Base-by-base conservation (phyloP, 2,329 filamentous ascomycete genomes). In the Colletotrichum tanaceti region DNA sequence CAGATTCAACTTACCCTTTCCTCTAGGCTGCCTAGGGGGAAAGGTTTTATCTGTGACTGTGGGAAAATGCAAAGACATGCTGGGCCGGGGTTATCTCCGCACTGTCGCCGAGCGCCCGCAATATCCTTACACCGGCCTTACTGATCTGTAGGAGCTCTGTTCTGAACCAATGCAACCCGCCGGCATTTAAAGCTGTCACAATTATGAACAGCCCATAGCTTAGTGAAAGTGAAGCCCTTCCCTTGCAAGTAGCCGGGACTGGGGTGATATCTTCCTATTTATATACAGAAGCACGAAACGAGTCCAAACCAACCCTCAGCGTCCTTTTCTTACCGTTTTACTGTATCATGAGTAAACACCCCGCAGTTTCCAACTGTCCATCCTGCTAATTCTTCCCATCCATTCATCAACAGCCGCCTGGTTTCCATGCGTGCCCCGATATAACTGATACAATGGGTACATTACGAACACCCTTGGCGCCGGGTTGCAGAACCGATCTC, bases 401-500 rank as follows among this genome's bases (percentile, higher is more conserved):
- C 49, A 59, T 24, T 32, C 57, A 59, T 39, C 57, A 49, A 47
- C 6, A 59, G 43, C 22, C 43, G 9, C 10, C n/a, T 24, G 13
- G 18, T n/a, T 7, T 22, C n/a, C n/a, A 35, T 38, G 28, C 28
- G 28, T 35, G 20, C 38, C 28, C n/a, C 5, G 5, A 5, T 13
- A 18, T 38, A 14, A n/a, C 43, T 22, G 22, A n/a, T 10, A 28
- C 28, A 32, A 7, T 32, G 28, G n/a, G 14, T 32, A 46, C 41
- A 38, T 11, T n/a, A 49, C 20, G 13, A 13, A 47, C 20, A n/a
- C n/a, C 5, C 32, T 49, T 39, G 50, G 57, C 20, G n/a, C 49
- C 32, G 22, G 22, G 20, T 18, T 22, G 20, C 13, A 47, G 13
- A n/a, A 13, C 28, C 28, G 14, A 16, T 49, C 71, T 76, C 80